phyloP scores from a whole-genome alignment of 305 asterid genomes.

The Andrographis paniculata region DNA sequence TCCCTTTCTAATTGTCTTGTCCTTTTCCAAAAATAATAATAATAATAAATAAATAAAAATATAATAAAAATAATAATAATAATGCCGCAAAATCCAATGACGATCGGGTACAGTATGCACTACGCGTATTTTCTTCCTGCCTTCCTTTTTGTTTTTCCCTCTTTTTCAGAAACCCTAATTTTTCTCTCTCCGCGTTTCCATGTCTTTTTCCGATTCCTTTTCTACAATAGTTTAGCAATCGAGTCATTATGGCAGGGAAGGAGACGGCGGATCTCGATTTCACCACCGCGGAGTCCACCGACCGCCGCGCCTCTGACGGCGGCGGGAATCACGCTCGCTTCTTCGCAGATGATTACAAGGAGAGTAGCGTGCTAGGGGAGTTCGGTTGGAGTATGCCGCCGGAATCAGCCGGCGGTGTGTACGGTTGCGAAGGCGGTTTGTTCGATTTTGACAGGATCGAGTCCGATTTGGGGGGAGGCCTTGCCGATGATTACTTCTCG shows the following conservation, averaged over 20 bases:
- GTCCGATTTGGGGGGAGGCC: slow-evolving; percentile 24
- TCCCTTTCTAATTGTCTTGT: not conserved
- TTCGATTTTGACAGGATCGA: slow-evolving; percentile 25
- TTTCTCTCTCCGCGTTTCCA: slow-evolving; percentile 1
- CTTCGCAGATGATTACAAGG: slow-evolving; percentile 30
- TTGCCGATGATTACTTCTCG: slow-evolving; percentile 11
- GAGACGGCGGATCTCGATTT: slow-evolving; percentile 32
- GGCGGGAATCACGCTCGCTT: slow-evolving; percentile 19
- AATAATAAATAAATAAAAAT: no score
- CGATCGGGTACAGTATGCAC: not conserved
- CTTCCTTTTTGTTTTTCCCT: no score
- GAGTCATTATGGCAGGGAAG: slow-evolving; percentile 21
- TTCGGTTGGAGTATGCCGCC: slow-evolving; percentile 58
- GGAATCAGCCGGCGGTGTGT: slow-evolving; percentile 18
- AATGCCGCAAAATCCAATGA: not conserved
- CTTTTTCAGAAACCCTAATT: not conserved
- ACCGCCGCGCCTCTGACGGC: not conserved
- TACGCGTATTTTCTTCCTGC: not conserved
- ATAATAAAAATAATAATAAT: no score
- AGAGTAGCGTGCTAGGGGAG: slow-evolving; percentile 27
- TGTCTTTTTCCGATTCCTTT: not conserved
- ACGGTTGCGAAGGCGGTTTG: slow-evolving; percentile 1
- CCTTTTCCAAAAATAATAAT: not conserved
- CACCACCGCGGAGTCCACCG: slow-evolving; percentile 29
- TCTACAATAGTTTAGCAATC: not conserved